These are phyloP conservation scores for Penicillium sp. DNA, from an alignment of 2,329 filamentous ascomycete genomes.

Conservation along the genomic window DNA sequence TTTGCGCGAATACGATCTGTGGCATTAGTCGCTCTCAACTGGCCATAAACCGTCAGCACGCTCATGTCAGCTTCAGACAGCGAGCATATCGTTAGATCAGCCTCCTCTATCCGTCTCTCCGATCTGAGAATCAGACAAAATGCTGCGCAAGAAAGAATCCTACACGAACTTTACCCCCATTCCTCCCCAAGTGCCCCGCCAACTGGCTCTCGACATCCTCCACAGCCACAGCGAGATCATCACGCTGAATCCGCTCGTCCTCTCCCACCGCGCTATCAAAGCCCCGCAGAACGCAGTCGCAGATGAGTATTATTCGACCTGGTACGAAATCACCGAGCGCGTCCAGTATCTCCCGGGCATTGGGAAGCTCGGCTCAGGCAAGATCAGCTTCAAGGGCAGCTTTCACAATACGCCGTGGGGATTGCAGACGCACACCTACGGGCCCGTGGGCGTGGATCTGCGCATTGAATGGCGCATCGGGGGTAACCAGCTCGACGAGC, in stretches of 20 bases:
- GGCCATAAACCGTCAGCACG: neutral
- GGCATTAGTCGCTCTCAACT: neutral
- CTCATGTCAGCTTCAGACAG: neutral
- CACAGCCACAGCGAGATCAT: slow-evolving; percentile 82
- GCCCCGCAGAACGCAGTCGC: slow-evolving; percentile 64
- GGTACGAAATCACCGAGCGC: slow-evolving; percentile 78
- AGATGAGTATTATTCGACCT: slow-evolving; percentile 70
- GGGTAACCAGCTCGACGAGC: slow-evolving; percentile 70
- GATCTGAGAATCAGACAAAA: neutral
- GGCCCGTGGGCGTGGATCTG: slow-evolving; percentile 77
- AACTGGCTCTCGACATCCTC: slow-evolving; percentile 71
- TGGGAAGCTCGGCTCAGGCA: slow-evolving; percentile 57
- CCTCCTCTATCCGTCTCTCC: neutral
- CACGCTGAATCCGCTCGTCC: slow-evolving; percentile 79
- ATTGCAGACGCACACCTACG: slow-evolving; percentile 79
- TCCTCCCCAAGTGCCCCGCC: slow-evolving; percentile 64
- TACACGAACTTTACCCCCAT: slow-evolving; percentile 73
- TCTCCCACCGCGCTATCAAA: slow-evolving; percentile 66
- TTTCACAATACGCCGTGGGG: slow-evolving; percentile 73
- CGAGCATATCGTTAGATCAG: neutral
- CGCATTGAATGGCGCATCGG: slow-evolving; percentile 74
- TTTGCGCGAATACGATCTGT: neutral
- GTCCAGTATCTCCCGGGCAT: slow-evolving; percentile 69
- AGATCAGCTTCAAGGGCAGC: slow-evolving; percentile 74
- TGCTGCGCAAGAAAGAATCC: slow-evolving; percentile 19